Percentiles rank a stretch among this genome's conserved stretches.
Evolutionary conservation across 2,329 filamentous ascomycete genomes (phyloP).

Genomic region (Aspergillus sp.): DNA sequence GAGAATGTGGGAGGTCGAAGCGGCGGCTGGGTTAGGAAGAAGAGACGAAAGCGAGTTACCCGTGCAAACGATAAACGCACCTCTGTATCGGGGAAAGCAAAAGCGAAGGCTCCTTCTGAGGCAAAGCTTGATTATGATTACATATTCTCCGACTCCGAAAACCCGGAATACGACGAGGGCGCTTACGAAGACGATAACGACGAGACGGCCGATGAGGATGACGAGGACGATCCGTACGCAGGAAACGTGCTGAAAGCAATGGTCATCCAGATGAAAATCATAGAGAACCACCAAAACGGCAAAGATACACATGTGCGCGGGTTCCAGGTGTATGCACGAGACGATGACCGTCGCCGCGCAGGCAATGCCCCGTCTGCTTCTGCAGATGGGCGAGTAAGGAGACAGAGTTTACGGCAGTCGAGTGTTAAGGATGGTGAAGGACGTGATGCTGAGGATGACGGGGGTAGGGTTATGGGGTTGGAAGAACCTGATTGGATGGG

Average conservation of each 20-base stretch:
- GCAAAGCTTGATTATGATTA: conserved; percentile 12
- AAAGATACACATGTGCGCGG: conserved; percentile 97
- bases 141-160: conserved; percentile 12
- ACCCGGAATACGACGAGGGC: conserved; percentile 18
- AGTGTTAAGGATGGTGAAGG: conserved; percentile 17
- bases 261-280: conserved; percentile 80
- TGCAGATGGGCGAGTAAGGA: conserved; percentile 23
- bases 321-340: conserved; percentile 70
- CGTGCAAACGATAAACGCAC: conserved; percentile 4
- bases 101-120: not conserved
- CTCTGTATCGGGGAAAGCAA: not conserved
- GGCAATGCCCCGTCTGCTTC: conserved; percentile 27
- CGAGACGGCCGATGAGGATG: conserved; percentile 17
- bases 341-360: conserved; percentile 31
- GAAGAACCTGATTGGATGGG: conserved; percentile 46
- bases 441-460: conserved; percentile 18
- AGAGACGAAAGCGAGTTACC: conserved; percentile 9
- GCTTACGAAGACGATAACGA: conserved; percentile 21
- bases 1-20: conserved; percentile 51
- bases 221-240: conserved; percentile 41
- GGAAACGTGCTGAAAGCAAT: conserved; percentile 77
- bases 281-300: conserved; percentile 97
- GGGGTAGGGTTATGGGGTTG: conserved; percentile 23
- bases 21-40: conserved; percentile 23
- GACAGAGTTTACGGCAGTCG: conserved; percentile 25